Evolutionary conservation across 1,284 basidiomycete species (phyloP).

Genomic region (Cryptococcus jaspeensis): DNA sequence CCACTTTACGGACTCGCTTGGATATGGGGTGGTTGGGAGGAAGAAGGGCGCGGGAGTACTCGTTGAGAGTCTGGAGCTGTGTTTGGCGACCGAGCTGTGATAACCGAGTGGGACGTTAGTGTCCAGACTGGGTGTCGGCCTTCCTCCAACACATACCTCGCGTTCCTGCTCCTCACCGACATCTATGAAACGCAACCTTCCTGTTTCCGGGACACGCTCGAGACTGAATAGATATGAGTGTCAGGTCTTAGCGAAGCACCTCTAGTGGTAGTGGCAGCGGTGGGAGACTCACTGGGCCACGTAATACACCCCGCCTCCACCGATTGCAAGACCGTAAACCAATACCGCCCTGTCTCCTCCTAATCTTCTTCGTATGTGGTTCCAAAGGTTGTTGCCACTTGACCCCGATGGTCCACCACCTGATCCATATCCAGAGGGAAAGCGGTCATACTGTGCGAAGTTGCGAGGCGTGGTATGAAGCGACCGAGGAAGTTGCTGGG

Average conservation of each 20-base stretch:
- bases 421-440: conserved; percentile 22
- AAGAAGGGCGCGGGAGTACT: conserved; percentile 63
- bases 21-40: conserved; percentile 68
- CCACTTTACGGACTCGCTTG: conserved; percentile 67
- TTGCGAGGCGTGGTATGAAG: conserved; percentile 16
- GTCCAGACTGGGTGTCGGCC: background rate
- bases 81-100: conserved; percentile 44
- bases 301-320: conserved; percentile 59
- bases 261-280: background rate
- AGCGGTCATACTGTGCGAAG: conserved; percentile 40
- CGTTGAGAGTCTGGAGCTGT: conserved; percentile 57
- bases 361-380: conserved; percentile 34
- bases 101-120: background rate
- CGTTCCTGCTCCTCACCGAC: conserved; percentile 63
- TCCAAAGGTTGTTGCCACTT: conserved; percentile 20
- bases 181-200: conserved; percentile 80
- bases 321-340: conserved; percentile 43
- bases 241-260: background rate
- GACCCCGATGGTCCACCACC: conserved; percentile 51
- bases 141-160: conserved; percentile 33
- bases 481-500: conserved; percentile 3
- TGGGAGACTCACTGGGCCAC: conserved; percentile 58
- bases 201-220: conserved; percentile 77
- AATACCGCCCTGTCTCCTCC: conserved; percentile 45
- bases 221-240: conserved; percentile 55